A percentile compares a stretch with the other conserved stretches of the same genome.
Conservation (phyloP, 768 basidiomycete genomes). For the Floccularia luteovirens region DNA sequence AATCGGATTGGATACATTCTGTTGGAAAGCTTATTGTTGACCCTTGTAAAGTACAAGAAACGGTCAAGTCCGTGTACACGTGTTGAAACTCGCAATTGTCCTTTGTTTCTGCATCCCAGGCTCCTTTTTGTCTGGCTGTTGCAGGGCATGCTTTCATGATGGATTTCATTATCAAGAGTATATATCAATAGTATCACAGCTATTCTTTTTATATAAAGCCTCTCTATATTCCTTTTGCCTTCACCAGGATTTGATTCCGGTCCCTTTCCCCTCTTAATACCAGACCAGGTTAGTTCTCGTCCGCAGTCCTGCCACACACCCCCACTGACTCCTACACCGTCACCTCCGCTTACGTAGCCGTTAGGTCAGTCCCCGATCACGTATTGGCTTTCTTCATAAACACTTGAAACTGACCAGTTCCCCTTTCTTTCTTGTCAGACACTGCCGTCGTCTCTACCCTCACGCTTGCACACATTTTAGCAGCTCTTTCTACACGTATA, state of each 20-base stretch:
- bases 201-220: constrained; percentile 7
- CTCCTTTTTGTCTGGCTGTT: neutral
- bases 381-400: constrained; percentile 7
- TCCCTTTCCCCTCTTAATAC: constrained; percentile 14
- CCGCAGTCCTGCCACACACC: constrained; percentile 6
- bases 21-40: too few relatives aligned
- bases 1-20: too few relatives aligned
- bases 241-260: constrained; percentile 21
- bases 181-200: constrained; percentile 9
- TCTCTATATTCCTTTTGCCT: too few relatives aligned
- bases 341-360: constrained; percentile 9
- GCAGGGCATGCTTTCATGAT: neutral
- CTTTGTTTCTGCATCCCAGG: neutral
- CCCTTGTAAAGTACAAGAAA: too few relatives aligned
- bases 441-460: neutral
- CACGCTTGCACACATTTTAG: neutral
- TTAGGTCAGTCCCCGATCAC: constrained; percentile 1
- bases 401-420: constrained; percentile 7
- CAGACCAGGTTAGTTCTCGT: constrained; percentile 13
- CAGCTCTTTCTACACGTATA: constrained; percentile 3
- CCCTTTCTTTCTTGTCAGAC: constrained; percentile 3
- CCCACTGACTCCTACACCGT: constrained; percentile 3
- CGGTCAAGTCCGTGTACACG: neutral
- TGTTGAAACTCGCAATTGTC: neutral
- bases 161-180: neutral